Evolutionary conservation across 495 filamentous ascomycete species (phyloP), one percentile per base, ranked within the genome.

Genomic region (Chaetomium cochliodes): DNA sequence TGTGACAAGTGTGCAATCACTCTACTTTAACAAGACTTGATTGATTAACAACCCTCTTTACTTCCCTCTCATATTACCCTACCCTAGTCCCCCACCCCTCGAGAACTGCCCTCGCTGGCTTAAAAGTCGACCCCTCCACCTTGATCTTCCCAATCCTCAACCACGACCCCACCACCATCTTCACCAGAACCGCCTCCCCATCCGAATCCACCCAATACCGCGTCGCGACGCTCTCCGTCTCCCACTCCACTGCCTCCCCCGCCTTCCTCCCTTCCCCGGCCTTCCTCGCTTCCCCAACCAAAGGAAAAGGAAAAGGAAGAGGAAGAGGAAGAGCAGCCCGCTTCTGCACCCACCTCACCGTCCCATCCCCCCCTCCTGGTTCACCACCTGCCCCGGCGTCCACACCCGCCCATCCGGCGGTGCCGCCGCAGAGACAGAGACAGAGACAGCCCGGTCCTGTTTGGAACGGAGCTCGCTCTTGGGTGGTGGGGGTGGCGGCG

Each of bases 41-140:
- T 12, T 1, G n/a, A n/a, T n/a, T n/a, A n/a, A n/a, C n/a, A n/a
- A 37, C 33, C 6, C 9, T 37, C 1, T 37, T 37, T 37, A 37
- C 33, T 37, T 37, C 5, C 33, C 7, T 33, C 3, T 7, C 9
- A 37, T 18, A 44, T 16, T 18, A 44, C 41, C 12, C 25, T 26
- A 3, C 26, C 23, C 15, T 52, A 8, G 23, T 15, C 22, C 49
- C 23, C 15, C 11, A 8, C 22, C 49, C 23, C 1, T 16, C 49
- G 2, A 65, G 39, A 4, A 65, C 63, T 6, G 2, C 22, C 9
- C 22, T 20, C 9, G 63, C 63, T 4, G 63, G 63, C 47, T 65
- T 65, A 25, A 51, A 60, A 0, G 50, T 55, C 50, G 50, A 46
- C 0, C 78, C 75, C 57, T 80, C 77, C 2, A 75, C 71, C 64